phyloP scores from a whole-genome alignment of 2,329 filamentous ascomycete genomes.

The Tolypocladium pustulatum region DNA sequence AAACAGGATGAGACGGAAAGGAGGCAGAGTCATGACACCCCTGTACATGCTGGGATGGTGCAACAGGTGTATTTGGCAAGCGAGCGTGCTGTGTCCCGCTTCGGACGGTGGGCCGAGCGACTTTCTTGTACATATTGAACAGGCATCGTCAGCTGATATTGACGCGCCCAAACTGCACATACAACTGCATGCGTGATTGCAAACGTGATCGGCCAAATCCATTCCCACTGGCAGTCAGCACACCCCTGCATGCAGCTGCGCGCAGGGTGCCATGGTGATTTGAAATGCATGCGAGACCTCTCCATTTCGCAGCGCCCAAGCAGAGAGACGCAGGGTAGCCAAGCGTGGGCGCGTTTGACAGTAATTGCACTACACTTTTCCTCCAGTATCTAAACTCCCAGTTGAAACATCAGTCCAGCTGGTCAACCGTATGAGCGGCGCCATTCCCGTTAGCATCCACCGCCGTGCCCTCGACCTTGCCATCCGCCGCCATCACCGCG shows the following conservation, averaged over 20 bases:
- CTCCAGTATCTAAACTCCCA: not conserved
- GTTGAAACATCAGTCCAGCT: slow-evolving; percentile 16
- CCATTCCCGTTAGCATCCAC: slow-evolving; percentile 9
- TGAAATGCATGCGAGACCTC: not conserved
- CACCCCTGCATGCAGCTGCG: not conserved
- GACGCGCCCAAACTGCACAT: not conserved
- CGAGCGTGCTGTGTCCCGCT: not conserved
- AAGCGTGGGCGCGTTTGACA: not conserved
- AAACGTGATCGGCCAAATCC: not conserved
- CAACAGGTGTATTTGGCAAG: not conserved
- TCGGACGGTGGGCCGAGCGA: not conserved
- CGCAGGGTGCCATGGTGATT: not conserved
- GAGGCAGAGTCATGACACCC: not conserved
- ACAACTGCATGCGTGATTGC: not conserved
- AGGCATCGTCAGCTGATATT: not conserved
- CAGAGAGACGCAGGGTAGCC: not conserved
- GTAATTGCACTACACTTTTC: not conserved
- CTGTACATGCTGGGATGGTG: not conserved
- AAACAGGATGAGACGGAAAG: not conserved
- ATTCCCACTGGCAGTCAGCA: not conserved
- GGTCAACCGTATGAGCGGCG: slow-evolving; percentile 17
- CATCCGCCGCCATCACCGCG: slow-evolving; percentile 33
- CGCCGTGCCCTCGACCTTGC: slow-evolving; percentile 23
- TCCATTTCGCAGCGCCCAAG: not conserved
- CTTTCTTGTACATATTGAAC: not conserved